phyloP scores from a whole-genome alignment of 2,329 filamentous ascomycete species.

The Leptographium flavum region DNA sequence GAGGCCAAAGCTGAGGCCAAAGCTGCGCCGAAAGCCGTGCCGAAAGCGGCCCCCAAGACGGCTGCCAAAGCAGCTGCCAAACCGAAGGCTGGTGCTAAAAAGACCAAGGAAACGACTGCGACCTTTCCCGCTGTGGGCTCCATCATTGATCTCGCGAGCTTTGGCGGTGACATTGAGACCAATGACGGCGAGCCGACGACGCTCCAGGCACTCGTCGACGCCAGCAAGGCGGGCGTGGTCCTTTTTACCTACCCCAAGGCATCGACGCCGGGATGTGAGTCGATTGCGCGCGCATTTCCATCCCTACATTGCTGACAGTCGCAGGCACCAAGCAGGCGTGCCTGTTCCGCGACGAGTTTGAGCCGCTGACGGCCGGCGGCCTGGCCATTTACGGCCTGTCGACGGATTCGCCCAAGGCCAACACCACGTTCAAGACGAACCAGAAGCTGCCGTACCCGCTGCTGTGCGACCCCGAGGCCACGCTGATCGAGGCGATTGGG shows the following conservation, averaged over 20 bases:
- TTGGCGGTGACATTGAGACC: slow-evolving; percentile 64
- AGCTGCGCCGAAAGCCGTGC: neutral
- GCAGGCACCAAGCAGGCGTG: slow-evolving; percentile 86
- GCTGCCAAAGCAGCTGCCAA: slow-evolving; percentile 10
- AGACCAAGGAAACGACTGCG: slow-evolving; percentile 16
- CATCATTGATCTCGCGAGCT: slow-evolving; percentile 40
- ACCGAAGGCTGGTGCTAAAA: slow-evolving; percentile 9
- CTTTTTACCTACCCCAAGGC: slow-evolving; percentile 94
- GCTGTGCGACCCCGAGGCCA: slow-evolving; percentile 64
- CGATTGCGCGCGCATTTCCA: neutral
- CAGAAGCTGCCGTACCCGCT: slow-evolving; percentile 80
- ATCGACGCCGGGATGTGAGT: slow-evolving; percentile 84
- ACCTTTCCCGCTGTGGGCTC: slow-evolving; percentile 32
- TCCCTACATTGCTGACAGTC: neutral
- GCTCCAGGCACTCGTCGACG: slow-evolving; percentile 64
- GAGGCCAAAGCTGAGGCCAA: slow-evolving; percentile 14
- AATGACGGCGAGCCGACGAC: slow-evolving; percentile 72
- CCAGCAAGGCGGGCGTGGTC: slow-evolving; percentile 75
- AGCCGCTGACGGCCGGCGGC: slow-evolving; percentile 60
- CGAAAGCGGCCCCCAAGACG: too few relatives aligned
- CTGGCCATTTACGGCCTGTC: slow-evolving; percentile 84
- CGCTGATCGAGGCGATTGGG: slow-evolving; percentile 75
- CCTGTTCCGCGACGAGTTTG: slow-evolving; percentile 79
- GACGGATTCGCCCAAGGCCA: slow-evolving; percentile 75
- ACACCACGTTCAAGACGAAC: slow-evolving; percentile 84